phyloP scores from a whole-genome alignment of 176 grass and related monocot genomes.

The Carex pumila region DNA sequence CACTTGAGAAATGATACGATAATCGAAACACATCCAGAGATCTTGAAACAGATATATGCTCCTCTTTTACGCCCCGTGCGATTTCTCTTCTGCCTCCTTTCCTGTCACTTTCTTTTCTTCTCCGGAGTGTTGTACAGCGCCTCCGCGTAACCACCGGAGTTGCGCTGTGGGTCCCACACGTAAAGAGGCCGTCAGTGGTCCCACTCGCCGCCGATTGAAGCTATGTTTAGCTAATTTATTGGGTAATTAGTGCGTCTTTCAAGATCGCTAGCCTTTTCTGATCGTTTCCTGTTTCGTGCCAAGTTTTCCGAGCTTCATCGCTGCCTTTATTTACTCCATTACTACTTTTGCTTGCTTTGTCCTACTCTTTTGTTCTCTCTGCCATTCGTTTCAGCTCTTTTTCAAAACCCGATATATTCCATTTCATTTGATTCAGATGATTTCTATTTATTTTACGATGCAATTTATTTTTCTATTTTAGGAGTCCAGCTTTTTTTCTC shows the following conservation, averaged over 20 bases:
- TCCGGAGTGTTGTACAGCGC: neutral
- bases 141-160: constrained; percentile 5
- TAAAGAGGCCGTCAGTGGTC: neutral
- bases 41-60: constrained; percentile 14
- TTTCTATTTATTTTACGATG: neutral
- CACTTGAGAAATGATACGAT: neutral
- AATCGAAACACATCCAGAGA: neutral
- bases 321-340: neutral
- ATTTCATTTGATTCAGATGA: constrained; percentile 9
- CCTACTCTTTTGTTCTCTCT: neutral
- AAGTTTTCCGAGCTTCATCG: neutral
- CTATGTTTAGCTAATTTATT: neutral
- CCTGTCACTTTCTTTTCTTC: neutral
- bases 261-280: neutral
- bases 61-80: constrained; percentile 13
- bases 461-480: neutral
- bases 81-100: neutral
- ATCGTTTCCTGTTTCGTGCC: neutral
- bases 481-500: neutral
- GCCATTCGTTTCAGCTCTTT: neutral
- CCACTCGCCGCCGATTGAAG: neutral
- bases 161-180: neutral
- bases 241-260: neutral
- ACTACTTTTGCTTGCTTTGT: neutral
- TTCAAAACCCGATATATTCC: constrained; percentile 16